Evolutionary conservation across 2,329 filamentous ascomycete species (phyloP), one percentile per base, ranked within the genome.

Genomic region (Ophiostoma angusticollis): DNA sequence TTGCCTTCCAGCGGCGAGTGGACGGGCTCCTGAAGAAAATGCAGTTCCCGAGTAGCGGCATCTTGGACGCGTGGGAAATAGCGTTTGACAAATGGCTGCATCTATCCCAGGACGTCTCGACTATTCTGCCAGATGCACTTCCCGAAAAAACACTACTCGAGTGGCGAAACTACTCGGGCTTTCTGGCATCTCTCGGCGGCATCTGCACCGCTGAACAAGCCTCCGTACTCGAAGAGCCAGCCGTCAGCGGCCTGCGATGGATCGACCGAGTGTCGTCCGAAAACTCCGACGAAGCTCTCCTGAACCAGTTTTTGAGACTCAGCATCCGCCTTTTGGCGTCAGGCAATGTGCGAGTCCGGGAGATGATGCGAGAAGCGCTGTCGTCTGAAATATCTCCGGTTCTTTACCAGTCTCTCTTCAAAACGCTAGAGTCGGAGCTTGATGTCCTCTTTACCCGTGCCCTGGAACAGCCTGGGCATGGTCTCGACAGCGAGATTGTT

Each of bases 81-180:
- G 73, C 74, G 1, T 80, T 81, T 47, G 69, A 78, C 22, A 67
- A 67, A 41, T 82, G 78, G 78, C 62, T 77, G 16, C 64, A 70
- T 43, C 59, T 80, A 6, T 78, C 74, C 8, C 76, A 74, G 47
- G 72, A 79, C 37, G 68, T 80, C 9, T 73, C 73, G 13, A 65
- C 63, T n/a, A 61, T 64, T 2, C 53, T 65, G 2, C 49, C 61
- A 5, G 70, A 78, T 17, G 55, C 55, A 7, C 56, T 75, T 14
- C 67, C 75, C 25, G 75, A 79, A 45, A 67, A 58, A 43, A 61
- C 63, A 3, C 56, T 80, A 12, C 65, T 70, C 1, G 74, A 80
- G 50, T 82, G 78, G 78, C 68, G 78, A 27, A 82, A 81, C 46
- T 70, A 75, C 49, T 80, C 77, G 1, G 78, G 78, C 0, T 80